A percentile compares a stretch with the other conserved stretches of the same genome.
Conservation (phyloP, 2,329 filamentous ascomycete species). For the Fusarium chlamydosporum region DNA sequence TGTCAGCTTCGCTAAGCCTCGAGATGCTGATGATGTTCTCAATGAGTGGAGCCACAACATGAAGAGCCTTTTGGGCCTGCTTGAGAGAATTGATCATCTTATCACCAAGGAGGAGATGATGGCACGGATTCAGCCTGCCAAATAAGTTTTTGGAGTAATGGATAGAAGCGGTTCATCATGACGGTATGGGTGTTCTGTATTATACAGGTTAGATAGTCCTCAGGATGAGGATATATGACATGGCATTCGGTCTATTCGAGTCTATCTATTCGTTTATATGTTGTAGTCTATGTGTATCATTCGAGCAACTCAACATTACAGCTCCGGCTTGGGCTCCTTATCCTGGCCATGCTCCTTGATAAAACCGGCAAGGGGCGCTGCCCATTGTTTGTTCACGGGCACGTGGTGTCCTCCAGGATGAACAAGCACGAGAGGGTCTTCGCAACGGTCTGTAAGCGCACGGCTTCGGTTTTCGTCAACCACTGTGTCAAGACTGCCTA, state of each 20-base stretch:
- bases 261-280: constrained; percentile 47
- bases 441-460: constrained; percentile 75
- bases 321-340: constrained; percentile 45
- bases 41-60: constrained; percentile 99
- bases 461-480: constrained; percentile 83
- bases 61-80: constrained; percentile 87
- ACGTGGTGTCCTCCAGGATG: constrained; percentile 94
- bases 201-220: constrained; percentile 56
- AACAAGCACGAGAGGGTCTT: constrained; percentile 67
- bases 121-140: constrained; percentile 87
- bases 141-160: constrained; percentile 54
- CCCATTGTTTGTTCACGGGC: constrained; percentile 85
- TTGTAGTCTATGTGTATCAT: constrained; percentile 36
- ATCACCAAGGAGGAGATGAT: constrained; percentile 99
- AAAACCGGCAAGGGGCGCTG: constrained; percentile 80
- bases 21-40: constrained; percentile 93
- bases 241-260: constrained; percentile 47
- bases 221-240: constrained; percentile 53
- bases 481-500: constrained; percentile 88
- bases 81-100: constrained; percentile 95
- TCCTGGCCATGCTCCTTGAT: constrained; percentile 63
- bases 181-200: constrained; percentile 53
- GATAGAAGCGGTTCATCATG: constrained; percentile 47
- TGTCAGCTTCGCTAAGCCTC: constrained; percentile 93
- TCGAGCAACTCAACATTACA: constrained; percentile 34